A percentile compares a stretch with the other conserved stretches of the same genome.
phyloP scores from a whole-genome alignment of 805 yeast genomes.

The Hanseniaspora mollemarum region DNA sequence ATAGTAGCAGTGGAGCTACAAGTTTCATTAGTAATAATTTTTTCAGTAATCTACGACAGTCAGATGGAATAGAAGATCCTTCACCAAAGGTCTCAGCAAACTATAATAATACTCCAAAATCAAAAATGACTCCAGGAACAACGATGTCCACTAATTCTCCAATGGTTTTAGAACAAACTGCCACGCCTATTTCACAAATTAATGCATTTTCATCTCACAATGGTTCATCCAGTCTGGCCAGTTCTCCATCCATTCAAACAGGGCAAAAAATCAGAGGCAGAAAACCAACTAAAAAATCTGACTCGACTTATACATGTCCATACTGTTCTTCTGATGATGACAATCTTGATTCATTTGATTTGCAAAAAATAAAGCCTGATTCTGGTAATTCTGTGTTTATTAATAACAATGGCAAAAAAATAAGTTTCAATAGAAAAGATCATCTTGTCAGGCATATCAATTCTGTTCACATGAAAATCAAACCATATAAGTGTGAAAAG shows the following conservation, averaged over 20 bases:
- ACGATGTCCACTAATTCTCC: neutral
- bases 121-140: neutral
- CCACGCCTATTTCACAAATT: neutral
- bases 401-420: slow-evolving; percentile 33
- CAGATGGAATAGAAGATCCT: too few relatives aligned
- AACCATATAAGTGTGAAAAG: slow-evolving; percentile 52
- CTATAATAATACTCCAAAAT: neutral
- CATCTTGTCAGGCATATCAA: slow-evolving; percentile 66
- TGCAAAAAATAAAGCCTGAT: slow-evolving; percentile 18
- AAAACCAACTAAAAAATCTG: slow-evolving; percentile 11
- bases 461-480: slow-evolving; percentile 60
- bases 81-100: too few relatives aligned
- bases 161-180: neutral
- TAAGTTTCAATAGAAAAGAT: slow-evolving; percentile 63
- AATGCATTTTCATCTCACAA: neutral
- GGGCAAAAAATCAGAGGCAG: slow-evolving; percentile 8
- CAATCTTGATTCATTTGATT: neutral
- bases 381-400: slow-evolving; percentile 16
- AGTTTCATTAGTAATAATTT: neutral
- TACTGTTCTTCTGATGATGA: slow-evolving; percentile 2
- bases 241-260: neutral
- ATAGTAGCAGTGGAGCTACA: neutral
- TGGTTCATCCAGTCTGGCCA: neutral
- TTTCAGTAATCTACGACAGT: neutral
- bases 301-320: slow-evolving; percentile 6